Evolutionary conservation across 2,329 filamentous ascomycete species (phyloP), one percentile per base, ranked within the genome.

Genomic region (Fusarium sp.): DNA sequence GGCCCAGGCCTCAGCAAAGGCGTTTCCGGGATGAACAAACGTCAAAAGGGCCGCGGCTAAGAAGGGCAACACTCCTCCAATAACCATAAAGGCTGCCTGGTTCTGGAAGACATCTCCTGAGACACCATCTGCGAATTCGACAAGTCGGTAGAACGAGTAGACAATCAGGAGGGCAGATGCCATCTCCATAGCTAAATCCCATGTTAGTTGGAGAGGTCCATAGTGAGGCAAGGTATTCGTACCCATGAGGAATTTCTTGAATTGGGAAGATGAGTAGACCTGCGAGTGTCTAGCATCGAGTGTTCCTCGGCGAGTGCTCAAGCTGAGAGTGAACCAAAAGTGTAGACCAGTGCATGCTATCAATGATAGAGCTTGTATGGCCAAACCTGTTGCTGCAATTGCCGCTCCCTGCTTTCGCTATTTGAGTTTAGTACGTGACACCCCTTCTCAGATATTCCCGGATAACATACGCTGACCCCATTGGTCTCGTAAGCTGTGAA

Each of bases 161-260:
- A 75, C 67, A 15, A 84, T 68, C 24, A 84, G 74, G 30, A 84
- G 72, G 6, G 70, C 56, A 1, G 77, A 74, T 11, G 79, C 73
- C 7, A 77, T 30, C 56, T 83, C 80, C 46, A 80, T 69, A 35
- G 74, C 82, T 84, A 32, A 14, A 7, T 10, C 19, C 17, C 14
- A 7, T 15, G 48, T 74, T 35, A 75, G 62, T 39, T 11, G 41
- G 7, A 24, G 9, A 44, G 2, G 52, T 30, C 20, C 30, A 24
- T 17, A 6, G 15, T 14, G 11, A 37, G 5, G 13, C 11, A 41
- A 10, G n/a, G 14, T 7, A 8, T 73, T 19, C 79, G 63, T 78
- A 86, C 84, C 78, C 51, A 81, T 67, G 6, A 86, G 73, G 41
- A 84, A 84, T 6, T 74, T 72, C 52, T 76, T 82, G 67, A 85